Conservation (phyloP, 2,329 filamentous ascomycete genomes). For the Paecilomyces niveus region DNA sequence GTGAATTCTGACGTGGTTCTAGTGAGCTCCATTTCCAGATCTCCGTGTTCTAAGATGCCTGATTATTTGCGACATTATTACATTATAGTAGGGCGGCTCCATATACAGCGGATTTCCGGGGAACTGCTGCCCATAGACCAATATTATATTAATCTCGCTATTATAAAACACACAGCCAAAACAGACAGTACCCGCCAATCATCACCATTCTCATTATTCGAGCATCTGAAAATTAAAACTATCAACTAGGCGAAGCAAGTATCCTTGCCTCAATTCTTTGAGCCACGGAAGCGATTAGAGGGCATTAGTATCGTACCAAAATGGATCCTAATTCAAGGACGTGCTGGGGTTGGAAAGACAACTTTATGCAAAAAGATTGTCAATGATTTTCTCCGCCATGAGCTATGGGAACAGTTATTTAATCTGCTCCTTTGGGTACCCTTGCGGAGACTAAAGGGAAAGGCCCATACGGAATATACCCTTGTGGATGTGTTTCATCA, state of each 20-base stretch:
- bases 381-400: constrained; percentile 21
- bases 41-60: neutral
- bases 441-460: constrained; percentile 25
- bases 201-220: constrained; percentile 17
- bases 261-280: constrained; percentile 16
- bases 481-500: constrained; percentile 17
- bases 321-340: constrained; percentile 31
- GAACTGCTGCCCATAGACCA: constrained; percentile 24
- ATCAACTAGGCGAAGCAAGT: constrained; percentile 13
- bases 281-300: constrained; percentile 12
- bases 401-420: constrained; percentile 21
- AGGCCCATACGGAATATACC: constrained; percentile 10
- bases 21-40: neutral
- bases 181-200: neutral
- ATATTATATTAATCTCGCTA: constrained; percentile 36
- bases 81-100: constrained; percentile 13
- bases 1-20: neutral
- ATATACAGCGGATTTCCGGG: constrained; percentile 30
- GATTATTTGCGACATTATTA: neutral
- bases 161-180: constrained; percentile 20
- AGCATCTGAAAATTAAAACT: constrained; percentile 19
- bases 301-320: constrained; percentile 12
- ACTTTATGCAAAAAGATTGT: constrained; percentile 39
- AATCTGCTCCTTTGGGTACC: constrained; percentile 36
- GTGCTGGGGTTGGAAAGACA: constrained; percentile 35